Evolutionary conservation across 345 rosid species (phyloP).

Genomic region (Capsella bursapastoris): DNA sequence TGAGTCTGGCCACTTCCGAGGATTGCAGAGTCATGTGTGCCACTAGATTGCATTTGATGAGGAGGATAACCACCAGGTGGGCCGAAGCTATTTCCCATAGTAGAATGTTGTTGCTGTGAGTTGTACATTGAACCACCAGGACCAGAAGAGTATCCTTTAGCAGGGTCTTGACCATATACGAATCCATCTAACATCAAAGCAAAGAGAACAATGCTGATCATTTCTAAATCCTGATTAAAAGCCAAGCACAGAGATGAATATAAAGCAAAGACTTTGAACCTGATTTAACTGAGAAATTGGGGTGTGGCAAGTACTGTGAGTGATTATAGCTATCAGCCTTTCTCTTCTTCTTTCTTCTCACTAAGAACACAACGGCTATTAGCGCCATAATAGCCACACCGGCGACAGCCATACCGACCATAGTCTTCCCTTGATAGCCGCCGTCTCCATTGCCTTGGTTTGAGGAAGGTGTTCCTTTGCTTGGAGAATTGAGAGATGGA

Average conservation of each 20-base stretch:
- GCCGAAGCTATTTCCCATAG: slow-evolving; percentile 50
- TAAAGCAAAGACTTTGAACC: slow-evolving; percentile 49
- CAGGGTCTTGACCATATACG: slow-evolving; percentile 51
- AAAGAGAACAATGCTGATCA: slow-evolving; percentile 4
- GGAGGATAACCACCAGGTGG: slow-evolving; percentile 30
- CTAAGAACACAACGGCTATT: slow-evolving; percentile 49
- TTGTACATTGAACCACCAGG: slow-evolving; percentile 46
- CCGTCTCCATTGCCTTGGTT: slow-evolving; percentile 12
- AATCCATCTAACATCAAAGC: slow-evolving; percentile 54
- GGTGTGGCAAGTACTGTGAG: slow-evolving; percentile 56
- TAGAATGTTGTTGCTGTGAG: slow-evolving; percentile 49
- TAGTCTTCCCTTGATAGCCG: slow-evolving; percentile 20
- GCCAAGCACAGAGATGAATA: slow-evolving; percentile 9
- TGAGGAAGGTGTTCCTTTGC: slow-evolving; percentile 21
- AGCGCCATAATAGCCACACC: slow-evolving; percentile 56
- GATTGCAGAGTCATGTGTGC: slow-evolving; percentile 55
- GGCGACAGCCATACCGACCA: slow-evolving; percentile 51
- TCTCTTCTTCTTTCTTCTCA: slow-evolving; percentile 54
- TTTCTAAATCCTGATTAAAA: not conserved
- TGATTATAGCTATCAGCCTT: slow-evolving; percentile 34
- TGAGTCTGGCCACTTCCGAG: slow-evolving; percentile 56
- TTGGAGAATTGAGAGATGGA: slow-evolving; percentile 32
- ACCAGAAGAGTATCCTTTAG: slow-evolving; percentile 49
- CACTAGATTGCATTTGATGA: slow-evolving; percentile 38
- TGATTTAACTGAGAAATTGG: slow-evolving; percentile 51